phyloP scores from a whole-genome alignment of 2,329 filamentous ascomycete species.

The Aspergillus flavus region DNA sequence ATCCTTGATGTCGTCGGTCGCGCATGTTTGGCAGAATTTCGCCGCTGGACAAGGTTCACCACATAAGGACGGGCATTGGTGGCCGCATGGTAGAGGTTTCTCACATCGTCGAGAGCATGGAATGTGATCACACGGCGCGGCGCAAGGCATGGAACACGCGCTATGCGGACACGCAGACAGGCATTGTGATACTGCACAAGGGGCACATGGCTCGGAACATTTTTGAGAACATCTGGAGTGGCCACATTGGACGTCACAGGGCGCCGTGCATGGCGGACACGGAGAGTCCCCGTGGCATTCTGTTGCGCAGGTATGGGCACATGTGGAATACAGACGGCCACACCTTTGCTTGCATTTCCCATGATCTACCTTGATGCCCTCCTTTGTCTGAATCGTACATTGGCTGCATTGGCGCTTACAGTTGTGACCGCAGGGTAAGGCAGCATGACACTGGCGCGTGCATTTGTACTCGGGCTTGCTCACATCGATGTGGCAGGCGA shows the following conservation, averaged over 20 bases:
- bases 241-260: conserved; percentile 59
- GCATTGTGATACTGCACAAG: conserved; percentile 61
- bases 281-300: conserved; percentile 53
- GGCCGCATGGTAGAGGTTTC: conserved; percentile 58
- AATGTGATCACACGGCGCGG: conserved; percentile 67
- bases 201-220: conserved; percentile 64
- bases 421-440: conserved; percentile 60
- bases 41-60: conserved; percentile 62
- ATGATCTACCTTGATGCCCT: conserved; percentile 46
- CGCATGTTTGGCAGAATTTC: conserved; percentile 61
- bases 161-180: conserved; percentile 59
- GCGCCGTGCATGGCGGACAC: conserved; percentile 33
- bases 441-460: conserved; percentile 46
- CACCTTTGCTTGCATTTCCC: conserved; percentile 48
- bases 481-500: conserved; percentile 57
- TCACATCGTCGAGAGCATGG: conserved; percentile 66
- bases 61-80: conserved; percentile 67
- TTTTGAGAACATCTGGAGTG: conserved; percentile 45
- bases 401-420: conserved; percentile 54
- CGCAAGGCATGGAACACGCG: conserved; percentile 59
- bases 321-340: conserved; percentile 55
- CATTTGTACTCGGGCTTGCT: conserved; percentile 50
- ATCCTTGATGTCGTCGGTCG: conserved; percentile 43
- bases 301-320: conserved; percentile 57
- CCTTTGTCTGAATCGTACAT: conserved; percentile 47